Percentiles rank a stretch among this genome's conserved stretches.
phyloP scores from a whole-genome alignment of 371 early-diverging fungal species.

The Zychaea mexicana region DNA sequence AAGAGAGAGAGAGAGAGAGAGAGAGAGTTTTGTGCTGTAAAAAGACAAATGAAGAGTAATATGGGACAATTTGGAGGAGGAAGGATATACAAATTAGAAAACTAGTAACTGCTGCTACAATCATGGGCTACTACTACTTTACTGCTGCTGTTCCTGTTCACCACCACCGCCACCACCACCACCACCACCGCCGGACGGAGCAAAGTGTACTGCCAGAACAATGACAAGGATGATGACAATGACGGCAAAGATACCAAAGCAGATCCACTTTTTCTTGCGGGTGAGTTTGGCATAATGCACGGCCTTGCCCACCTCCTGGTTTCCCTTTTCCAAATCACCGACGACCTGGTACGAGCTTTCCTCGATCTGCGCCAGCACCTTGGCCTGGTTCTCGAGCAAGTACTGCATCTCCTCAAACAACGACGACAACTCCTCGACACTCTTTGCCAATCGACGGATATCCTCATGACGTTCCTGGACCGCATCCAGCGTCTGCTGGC shows the following conservation, averaged over 20 bases:
- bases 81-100: too few relatives aligned
- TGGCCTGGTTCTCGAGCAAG: constrained; percentile 42
- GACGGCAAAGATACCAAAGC: constrained; percentile 42
- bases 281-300: constrained; percentile 35
- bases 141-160: not conserved
- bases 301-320: constrained; percentile 34
- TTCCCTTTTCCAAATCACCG: constrained; percentile 37
- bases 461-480: constrained; percentile 56
- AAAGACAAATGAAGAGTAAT: not conserved
- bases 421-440: constrained; percentile 43
- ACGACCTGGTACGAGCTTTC: constrained; percentile 37
- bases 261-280: constrained; percentile 54
- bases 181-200: constrained; percentile 14
- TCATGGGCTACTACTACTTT: not conserved
- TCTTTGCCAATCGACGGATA: constrained; percentile 45
- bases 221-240: constrained; percentile 49
- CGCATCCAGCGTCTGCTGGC: constrained; percentile 46
- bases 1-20: not conserved
- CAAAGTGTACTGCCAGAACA: constrained; percentile 32
- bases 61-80: too few relatives aligned
- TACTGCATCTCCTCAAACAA: constrained; percentile 51
- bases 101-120: too few relatives aligned
- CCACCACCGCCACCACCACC: constrained; percentile 12
- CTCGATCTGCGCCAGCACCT: constrained; percentile 45
- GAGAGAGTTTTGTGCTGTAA: not conserved